A percentile compares a stretch with the other conserved stretches of the same genome.
These are phyloP conservation scores for Zymoseptoria brevis DNA, from an alignment of 2,329 filamentous ascomycete genomes.

Conservation along the genomic window DNA sequence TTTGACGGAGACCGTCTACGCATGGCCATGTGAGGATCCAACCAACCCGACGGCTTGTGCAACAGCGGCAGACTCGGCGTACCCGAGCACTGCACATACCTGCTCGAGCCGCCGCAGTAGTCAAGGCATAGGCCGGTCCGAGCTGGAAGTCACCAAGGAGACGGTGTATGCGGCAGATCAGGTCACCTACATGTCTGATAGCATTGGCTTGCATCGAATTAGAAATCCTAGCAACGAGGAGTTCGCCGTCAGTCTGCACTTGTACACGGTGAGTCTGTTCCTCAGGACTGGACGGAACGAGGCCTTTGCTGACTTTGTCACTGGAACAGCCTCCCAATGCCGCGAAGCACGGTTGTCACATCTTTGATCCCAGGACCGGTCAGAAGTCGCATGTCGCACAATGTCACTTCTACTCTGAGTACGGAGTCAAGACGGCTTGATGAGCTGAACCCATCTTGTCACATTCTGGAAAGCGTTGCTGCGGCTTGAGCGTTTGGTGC, in stretches of 20 bases:
- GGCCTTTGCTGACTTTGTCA: constrained; percentile 1
- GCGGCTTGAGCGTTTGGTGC: background rate
- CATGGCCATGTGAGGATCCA: constrained; percentile 51
- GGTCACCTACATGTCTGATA: constrained; percentile 84
- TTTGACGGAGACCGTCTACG: constrained; percentile 74
- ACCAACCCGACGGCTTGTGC: constrained; percentile 24
- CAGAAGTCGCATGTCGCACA: constrained; percentile 63
- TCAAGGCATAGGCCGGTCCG: constrained; percentile 31
- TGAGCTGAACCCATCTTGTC: background rate
- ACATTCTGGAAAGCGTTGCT: background rate
- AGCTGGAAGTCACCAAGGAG: constrained; percentile 30
- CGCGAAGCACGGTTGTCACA: constrained; percentile 69
- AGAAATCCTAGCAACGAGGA: constrained; percentile 63
- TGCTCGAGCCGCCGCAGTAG: constrained; percentile 31
- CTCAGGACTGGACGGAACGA: background rate
- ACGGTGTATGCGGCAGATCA: constrained; percentile 61
- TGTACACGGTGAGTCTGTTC: constrained; percentile 38
- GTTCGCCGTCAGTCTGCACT: constrained; percentile 76
- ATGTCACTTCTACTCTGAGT: constrained; percentile 62
- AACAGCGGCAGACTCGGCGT: constrained; percentile 19
- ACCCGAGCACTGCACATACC: constrained; percentile 22
- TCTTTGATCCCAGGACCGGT: constrained; percentile 72
- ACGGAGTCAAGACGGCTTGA: constrained; percentile 30
- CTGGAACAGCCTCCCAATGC: constrained; percentile 79
- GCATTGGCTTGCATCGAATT: constrained; percentile 77